Evolutionary conservation across 192 early-diverging fungal genomes (phyloP), one percentile per base, ranked within the genome.

Genomic region (Borealophlyctis nickersoniae): DNA sequence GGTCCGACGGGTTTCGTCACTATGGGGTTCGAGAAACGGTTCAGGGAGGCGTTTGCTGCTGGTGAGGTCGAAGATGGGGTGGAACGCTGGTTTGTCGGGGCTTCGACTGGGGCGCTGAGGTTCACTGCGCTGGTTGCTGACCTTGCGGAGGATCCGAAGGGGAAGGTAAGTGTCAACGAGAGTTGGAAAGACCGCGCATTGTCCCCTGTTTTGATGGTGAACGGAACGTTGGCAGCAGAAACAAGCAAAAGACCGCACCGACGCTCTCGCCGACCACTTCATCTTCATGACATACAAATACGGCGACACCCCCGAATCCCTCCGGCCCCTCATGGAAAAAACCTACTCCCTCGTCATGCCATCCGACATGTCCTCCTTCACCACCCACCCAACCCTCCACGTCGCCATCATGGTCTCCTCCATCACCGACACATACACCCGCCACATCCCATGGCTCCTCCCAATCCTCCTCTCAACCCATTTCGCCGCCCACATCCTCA

Each of bases 91-190:
- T 50, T 75, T 32, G 65, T 77, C 9, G 75, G 76, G 24, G 66
- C 58, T 23, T 77, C 76, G 3, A 75, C 73, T 32, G 62, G 65
- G 19, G 72, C 76, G n/a, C 31, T 77, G 35, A 33, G 76, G 1
- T 64, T 56, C 23, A 28, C 66, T 32, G 76, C 76, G 13, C 54
- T 75, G 1, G 33, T 77, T 1, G 7, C 39, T 7, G 39, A 45
- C 39, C 7, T 45, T 19, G 39, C 19, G 7, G 39, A 45, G 19
- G 39, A 45, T 45, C n/a, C n/a, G n/a, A n/a, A n/a, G n/a, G n/a
- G n/a, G n/a, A n/a, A n/a, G n/a, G n/a, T n/a, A n/a, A n/a, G n/a
- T n/a, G n/a, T n/a, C n/a, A n/a, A n/a, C n/a, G n/a, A n/a, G n/a
- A n/a, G n/a, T n/a, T n/a, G n/a, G n/a, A n/a, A n/a, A n/a, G n/a